Evolutionary conservation across 768 basidiomycete genomes (phyloP).

Genomic region (Pholiota microspora): DNA sequence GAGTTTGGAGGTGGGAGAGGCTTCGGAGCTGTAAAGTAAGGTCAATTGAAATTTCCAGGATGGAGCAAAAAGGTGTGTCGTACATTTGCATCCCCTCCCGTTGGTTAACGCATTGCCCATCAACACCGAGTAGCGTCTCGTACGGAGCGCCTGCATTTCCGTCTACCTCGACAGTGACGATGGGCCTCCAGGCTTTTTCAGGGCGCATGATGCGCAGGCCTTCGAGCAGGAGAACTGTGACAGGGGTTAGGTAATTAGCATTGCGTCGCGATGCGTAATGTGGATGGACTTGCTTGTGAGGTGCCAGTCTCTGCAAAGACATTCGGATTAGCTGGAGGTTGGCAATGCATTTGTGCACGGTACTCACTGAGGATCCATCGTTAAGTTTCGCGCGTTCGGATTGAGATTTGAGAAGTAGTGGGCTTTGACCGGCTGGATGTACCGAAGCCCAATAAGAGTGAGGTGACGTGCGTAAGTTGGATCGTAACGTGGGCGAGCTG

Average conservation of each 20-base stretch:
- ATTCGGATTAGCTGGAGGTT: too few relatives aligned
- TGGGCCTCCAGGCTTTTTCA: conserved; percentile 67
- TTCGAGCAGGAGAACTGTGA: conserved; percentile 38
- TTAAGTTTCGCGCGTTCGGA: too few relatives aligned
- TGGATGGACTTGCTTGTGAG: not conserved
- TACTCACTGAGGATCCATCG: not conserved
- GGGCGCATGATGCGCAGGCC: conserved; percentile 50
- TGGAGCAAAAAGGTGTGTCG: conserved; percentile 19
- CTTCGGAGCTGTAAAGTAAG: conserved; percentile 37
- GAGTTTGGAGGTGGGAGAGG: conserved; percentile 36
- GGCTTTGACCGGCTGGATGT: too few relatives aligned
- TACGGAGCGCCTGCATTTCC: conserved; percentile 46
- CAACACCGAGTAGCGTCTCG: conserved; percentile 59
- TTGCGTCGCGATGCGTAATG: not conserved
- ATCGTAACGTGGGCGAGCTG: too few relatives aligned
- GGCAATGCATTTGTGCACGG: not conserved
- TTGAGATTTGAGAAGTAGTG: too few relatives aligned
- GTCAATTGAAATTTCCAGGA: not conserved
- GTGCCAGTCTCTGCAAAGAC: not conserved
- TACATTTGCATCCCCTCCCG: conserved; percentile 55
- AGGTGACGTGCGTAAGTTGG: too few relatives aligned
- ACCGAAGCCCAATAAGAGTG: too few relatives aligned
- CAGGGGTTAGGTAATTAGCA: not conserved
- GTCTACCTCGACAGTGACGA: conserved; percentile 56
- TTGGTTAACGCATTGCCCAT: conserved; percentile 71